These are phyloP conservation scores for Trichoderma arundinaceum DNA, from an alignment of 2,329 filamentous ascomycete species.

Conservation along the genomic window DNA sequence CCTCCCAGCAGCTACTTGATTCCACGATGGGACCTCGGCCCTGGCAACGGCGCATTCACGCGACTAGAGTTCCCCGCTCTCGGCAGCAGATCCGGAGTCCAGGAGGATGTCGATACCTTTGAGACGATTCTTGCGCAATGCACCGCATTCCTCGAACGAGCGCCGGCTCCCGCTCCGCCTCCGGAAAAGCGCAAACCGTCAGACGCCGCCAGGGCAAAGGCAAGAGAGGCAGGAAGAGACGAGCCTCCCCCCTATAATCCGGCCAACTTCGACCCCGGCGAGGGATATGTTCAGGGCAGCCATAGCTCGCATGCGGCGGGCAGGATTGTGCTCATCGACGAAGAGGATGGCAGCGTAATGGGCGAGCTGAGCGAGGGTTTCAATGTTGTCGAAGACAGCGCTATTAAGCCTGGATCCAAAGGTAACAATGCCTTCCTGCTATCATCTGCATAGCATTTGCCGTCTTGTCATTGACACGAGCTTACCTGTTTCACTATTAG, in stretches of 20 bases:
- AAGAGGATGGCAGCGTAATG: slow-evolving; percentile 94
- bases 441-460: neutral
- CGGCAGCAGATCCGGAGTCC: slow-evolving; percentile 73
- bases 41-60: slow-evolving; percentile 87
- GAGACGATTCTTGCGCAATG: slow-evolving; percentile 98
- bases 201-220: slow-evolving; percentile 39
- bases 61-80: slow-evolving; percentile 85
- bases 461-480: neutral
- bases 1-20: slow-evolving; percentile 92
- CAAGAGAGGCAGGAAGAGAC: slow-evolving; percentile 48
- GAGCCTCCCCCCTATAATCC: slow-evolving; percentile 76
- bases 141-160: slow-evolving; percentile 90
- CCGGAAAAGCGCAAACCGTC: slow-evolving; percentile 33
- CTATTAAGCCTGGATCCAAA: slow-evolving; percentile 86
- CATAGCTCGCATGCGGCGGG: slow-evolving; percentile 57
- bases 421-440: slow-evolving; percentile 57
- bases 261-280: slow-evolving; percentile 76
- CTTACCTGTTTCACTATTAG: slow-evolving; percentile 42
- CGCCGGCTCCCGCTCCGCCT: slow-evolving; percentile 60
- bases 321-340: slow-evolving; percentile 92
- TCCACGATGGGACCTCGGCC: slow-evolving; percentile 90
- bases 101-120: slow-evolving; percentile 95
- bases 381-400: slow-evolving; percentile 76
- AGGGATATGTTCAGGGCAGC: slow-evolving; percentile 73
- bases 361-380: slow-evolving; percentile 87